Percentiles rank a stretch among this genome's conserved stretches.
phyloP scores from a whole-genome alignment of 495 filamentous ascomycete genomes.

The Aspergillus leporis region DNA sequence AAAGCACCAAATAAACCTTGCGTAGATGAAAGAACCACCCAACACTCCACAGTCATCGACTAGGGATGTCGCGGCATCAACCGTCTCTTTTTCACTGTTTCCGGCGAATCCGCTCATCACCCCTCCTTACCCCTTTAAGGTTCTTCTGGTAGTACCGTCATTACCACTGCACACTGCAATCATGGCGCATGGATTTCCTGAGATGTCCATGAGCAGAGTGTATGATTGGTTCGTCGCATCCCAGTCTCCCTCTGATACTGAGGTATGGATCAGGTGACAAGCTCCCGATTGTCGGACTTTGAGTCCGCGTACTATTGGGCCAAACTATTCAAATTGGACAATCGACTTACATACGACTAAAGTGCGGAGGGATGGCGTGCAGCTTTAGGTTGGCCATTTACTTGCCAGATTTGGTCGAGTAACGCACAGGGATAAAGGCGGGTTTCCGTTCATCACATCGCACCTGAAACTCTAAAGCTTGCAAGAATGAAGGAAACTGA shows the following conservation, averaged over 20 bases:
- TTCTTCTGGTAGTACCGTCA: constrained; percentile 2
- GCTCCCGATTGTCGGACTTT: constrained; percentile 10
- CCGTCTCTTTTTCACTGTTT: constrained; percentile 7
- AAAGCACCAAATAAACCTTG: constrained; percentile 7
- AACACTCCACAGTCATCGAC: constrained; percentile 14
- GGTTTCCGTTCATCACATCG: not conserved
- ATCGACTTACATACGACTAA: not conserved
- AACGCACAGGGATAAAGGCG: constrained; percentile 7
- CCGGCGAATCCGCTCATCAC: not conserved
- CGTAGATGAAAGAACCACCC: constrained; percentile 10
- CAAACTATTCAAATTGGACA: constrained; percentile 4
- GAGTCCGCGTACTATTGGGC: constrained; percentile 4
- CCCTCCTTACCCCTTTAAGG: not conserved
- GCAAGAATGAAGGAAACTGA: constrained; percentile 6
- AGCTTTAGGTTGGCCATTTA: not conserved
- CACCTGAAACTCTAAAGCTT: constrained; percentile 1
- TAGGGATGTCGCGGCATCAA: constrained; percentile 16
- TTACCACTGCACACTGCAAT: not conserved
- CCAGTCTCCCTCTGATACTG: not conserved
- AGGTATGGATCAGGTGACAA: constrained; percentile 14
- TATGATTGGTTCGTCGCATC: not conserved
- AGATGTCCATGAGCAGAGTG: not conserved
- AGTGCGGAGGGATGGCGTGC: constrained; percentile 7
- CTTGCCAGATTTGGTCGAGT: not conserved
- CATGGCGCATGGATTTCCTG: not conserved